Base-by-base conservation (phyloP, 495 filamentous ascomycete species). In the Aspergillus asperescens region DNA sequence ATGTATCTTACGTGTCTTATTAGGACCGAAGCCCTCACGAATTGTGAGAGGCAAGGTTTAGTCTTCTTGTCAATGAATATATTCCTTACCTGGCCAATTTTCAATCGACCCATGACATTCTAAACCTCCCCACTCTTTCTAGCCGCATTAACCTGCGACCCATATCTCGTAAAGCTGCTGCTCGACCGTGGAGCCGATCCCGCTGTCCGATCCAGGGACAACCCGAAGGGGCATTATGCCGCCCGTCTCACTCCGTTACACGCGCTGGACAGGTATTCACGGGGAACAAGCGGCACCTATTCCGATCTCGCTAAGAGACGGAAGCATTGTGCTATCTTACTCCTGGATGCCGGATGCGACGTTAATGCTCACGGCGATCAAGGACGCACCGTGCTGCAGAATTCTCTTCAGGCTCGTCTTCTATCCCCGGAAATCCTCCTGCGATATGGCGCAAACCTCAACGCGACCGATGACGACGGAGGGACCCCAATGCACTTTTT, bases 301-400 rank as follows among this genome's bases (percentile, higher is more conserved):
- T 6, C 9, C 2, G 18, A 48, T n/a, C 43, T 4, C 28, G 5
- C 31, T 0, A 32, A 48, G 32, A 12, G 20, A 37, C 8, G n/a
- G 1, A 23, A 16, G 19, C 22, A 23, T 10, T 23, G 15, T 8
- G 19, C 32, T 13, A 20, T 5, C 22, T 24, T 48, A 8, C 31
- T 48, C 3, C 46, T 48, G 12, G 46, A 48, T 7, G 46, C 46
- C 19, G 46, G 31, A 7, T 48, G 46, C 15, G 46, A 48, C 15
- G 22, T 38, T 18, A 48, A 48, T 18, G 46, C 46, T n/a, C 4
- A 7, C 2, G 4, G 12, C 4, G 13, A 25, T 8, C 31, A 34
- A 15, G 46, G 46, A 38, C 25, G 31, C 12, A 48, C 18, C 10
- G 18, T 34, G 13, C 19, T 23, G 10, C 5, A 37, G 12, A 1